These are phyloP conservation scores for Capronia epimyces DNA, from an alignment of 2,329 filamentous ascomycete species.

Conservation along the genomic window DNA sequence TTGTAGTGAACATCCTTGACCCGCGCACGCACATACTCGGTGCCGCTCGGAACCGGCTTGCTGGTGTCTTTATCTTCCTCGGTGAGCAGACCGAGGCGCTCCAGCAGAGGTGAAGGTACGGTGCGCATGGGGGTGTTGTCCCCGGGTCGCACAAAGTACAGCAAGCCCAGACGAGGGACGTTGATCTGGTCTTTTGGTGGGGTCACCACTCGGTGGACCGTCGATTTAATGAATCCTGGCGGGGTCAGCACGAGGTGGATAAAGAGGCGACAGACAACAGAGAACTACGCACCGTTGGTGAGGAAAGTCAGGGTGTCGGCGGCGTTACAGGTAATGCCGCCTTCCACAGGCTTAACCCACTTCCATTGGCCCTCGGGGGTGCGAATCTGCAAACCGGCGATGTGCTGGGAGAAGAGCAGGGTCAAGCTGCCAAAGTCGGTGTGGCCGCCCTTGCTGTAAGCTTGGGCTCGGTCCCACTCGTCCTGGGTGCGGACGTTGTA, in stretches of 20 bases:
- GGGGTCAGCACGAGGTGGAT: not conserved
- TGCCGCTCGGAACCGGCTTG: slow-evolving; percentile 37
- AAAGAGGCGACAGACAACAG: not conserved
- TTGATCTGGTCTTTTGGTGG: slow-evolving; percentile 46
- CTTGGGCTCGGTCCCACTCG: slow-evolving; percentile 42
- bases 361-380: slow-evolving; percentile 46
- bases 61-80: slow-evolving; percentile 39
- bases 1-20: slow-evolving; percentile 46
- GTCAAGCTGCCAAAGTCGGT: slow-evolving; percentile 56
- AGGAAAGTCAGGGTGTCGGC: slow-evolving; percentile 45
- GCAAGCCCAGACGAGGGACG: slow-evolving; percentile 47
- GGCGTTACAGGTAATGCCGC: slow-evolving; percentile 47
- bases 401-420: slow-evolving; percentile 49
- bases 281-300: slow-evolving; percentile 31
- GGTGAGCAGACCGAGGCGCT: slow-evolving; percentile 37
- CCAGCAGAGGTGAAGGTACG: slow-evolving; percentile 37
- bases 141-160: slow-evolving; percentile 51
- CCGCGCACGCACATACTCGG: slow-evolving; percentile 44
- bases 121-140: slow-evolving; percentile 43
- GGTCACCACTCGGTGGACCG: slow-evolving; percentile 47
- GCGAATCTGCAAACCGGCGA: slow-evolving; percentile 52
- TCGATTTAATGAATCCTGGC: slow-evolving; percentile 33
- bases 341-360: slow-evolving; percentile 51
- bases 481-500: slow-evolving; percentile 48
- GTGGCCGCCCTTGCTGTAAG: slow-evolving; percentile 47